phyloP scores from a whole-genome alignment of 495 filamentous ascomycete species.

The Collariella sp. region DNA sequence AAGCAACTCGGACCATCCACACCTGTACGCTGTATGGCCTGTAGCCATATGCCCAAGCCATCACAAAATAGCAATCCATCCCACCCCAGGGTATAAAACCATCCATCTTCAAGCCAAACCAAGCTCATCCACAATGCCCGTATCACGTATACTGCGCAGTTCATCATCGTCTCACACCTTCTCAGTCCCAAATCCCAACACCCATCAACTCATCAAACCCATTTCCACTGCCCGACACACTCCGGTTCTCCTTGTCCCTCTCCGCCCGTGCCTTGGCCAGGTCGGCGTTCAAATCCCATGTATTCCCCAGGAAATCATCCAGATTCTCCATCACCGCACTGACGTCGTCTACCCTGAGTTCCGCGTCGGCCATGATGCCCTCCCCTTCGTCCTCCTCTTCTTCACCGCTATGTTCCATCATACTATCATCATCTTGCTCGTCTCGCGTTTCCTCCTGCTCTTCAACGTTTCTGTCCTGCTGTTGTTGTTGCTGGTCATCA shows the following conservation, averaged over 20 bases:
- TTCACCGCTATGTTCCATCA: background rate
- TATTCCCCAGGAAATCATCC: constrained; percentile 31
- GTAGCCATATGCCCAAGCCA: no score
- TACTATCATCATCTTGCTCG: background rate
- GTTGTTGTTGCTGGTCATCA: background rate
- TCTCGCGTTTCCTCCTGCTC: background rate
- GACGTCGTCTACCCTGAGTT: constrained; percentile 31
- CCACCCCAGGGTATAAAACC: no score
- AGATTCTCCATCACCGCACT: constrained; percentile 35
- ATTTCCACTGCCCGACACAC: background rate
- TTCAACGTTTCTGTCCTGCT: background rate
- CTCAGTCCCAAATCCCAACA: constrained; percentile 19
- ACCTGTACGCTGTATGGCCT: no score
- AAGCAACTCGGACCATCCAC: no score
- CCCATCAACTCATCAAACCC: constrained; percentile 9
- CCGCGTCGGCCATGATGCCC: constrained; percentile 7
- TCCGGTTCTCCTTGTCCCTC: background rate
- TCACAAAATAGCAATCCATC: no score
- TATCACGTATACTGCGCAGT: background rate
- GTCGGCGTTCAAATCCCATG: constrained; percentile 35
- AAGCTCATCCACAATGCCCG: no score
- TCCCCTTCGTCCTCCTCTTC: background rate
- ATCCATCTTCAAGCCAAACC: no score
- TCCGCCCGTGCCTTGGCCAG: constrained; percentile 22
- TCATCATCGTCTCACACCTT: background rate